phyloP scores from a whole-genome alignment of 768 basidiomycete species.

The Trametes sanguinea region DNA sequence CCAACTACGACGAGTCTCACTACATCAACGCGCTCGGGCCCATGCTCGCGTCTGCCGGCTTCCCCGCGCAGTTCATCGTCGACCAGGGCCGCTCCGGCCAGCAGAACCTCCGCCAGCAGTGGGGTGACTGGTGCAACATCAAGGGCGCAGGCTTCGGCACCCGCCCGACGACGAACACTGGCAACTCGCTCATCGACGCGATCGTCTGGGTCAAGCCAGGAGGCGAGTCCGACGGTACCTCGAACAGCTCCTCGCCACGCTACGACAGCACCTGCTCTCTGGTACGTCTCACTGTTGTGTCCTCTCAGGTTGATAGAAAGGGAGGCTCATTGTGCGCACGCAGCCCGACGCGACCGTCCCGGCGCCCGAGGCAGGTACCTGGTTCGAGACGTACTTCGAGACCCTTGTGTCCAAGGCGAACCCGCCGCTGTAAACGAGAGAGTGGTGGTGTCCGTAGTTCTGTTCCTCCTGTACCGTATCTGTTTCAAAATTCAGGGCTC shows the following conservation, averaged over 20 bases:
- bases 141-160: constrained; percentile 63
- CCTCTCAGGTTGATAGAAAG: not conserved
- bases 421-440: constrained; percentile 46
- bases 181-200: constrained; percentile 54
- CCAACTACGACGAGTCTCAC: constrained; percentile 62
- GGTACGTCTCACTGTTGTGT: constrained; percentile 38
- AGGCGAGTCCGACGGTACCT: constrained; percentile 67
- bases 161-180: constrained; percentile 58
- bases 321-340: constrained; percentile 12
- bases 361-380: constrained; percentile 63
- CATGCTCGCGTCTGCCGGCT: constrained; percentile 43
- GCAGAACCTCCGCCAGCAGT: constrained; percentile 58
- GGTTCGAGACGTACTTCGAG: constrained; percentile 71
- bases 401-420: constrained; percentile 55
- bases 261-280: constrained; percentile 52
- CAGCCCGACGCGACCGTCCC: constrained; percentile 53
- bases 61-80: constrained; percentile 64
- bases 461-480: constrained; percentile 9
- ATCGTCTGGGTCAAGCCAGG: constrained; percentile 72
- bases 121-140: constrained; percentile 72
- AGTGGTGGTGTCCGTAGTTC: not conserved
- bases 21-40: constrained; percentile 61
- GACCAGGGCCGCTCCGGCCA: constrained; percentile 67
- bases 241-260: constrained; percentile 52
- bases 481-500: constrained; percentile 15